These are phyloP conservation scores for Nemania diffusa DNA, from an alignment of 2,329 filamentous ascomycete species.

Conservation along the genomic window DNA sequence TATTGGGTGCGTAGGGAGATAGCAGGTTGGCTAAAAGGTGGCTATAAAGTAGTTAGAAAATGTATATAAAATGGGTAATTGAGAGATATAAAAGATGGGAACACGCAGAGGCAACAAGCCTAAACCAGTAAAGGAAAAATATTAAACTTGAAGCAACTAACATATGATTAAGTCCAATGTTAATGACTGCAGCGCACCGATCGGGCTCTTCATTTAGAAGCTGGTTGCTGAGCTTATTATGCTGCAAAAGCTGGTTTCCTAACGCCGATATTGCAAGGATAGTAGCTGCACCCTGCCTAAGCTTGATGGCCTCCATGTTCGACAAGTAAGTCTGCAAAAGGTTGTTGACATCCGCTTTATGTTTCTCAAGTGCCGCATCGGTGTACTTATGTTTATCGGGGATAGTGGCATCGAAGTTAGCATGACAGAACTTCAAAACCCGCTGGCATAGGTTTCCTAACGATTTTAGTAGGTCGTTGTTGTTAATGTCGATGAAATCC, in stretches of 20 bases:
- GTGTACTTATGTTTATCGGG: conserved; percentile 63
- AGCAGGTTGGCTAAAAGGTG: conserved; percentile 83
- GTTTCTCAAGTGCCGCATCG: conserved; percentile 40
- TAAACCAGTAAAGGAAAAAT: not conserved
- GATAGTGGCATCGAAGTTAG: conserved; percentile 69
- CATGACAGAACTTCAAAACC: conserved; percentile 69
- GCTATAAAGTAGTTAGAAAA: conserved; percentile 19
- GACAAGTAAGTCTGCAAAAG: conserved; percentile 73
- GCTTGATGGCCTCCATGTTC: conserved; percentile 76
- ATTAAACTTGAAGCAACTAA: not conserved
- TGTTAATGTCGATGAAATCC: conserved; percentile 84
- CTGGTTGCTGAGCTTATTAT: conserved; percentile 64
- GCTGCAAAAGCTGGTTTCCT: conserved; percentile 63
- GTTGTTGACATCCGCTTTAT: conserved; percentile 71
- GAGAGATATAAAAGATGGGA: not conserved
- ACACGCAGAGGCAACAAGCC: not conserved
- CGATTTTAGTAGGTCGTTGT: conserved; percentile 85
- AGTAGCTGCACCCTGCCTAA: conserved; percentile 68
- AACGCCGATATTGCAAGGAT: conserved; percentile 46
- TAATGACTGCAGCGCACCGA: conserved; percentile 69
- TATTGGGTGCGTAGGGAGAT: conserved; percentile 50
- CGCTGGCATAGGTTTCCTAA: conserved; percentile 68
- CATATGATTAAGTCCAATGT: conserved; percentile 84
- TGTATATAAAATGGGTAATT: not conserved
- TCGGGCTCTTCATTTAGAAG: conserved; percentile 65